Base-by-base conservation (phyloP, 371 early-diverging fungal species). In the Actinomortierella wolfii region DNA sequence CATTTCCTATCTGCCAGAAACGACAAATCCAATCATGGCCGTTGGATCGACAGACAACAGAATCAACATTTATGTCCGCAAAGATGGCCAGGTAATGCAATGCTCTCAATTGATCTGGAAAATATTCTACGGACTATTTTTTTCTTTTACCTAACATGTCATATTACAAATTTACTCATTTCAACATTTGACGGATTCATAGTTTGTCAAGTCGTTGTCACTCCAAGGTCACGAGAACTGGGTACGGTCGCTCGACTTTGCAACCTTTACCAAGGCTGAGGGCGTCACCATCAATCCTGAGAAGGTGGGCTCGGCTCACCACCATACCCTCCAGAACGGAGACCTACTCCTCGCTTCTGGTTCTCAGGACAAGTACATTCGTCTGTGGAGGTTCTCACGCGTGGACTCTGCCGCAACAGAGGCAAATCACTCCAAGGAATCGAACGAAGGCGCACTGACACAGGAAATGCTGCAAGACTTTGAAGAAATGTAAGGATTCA, bases 171-270 rank as follows among this genome's bases (percentile, higher is more conserved):
- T 47, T 29, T 26, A 18, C 26, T 44, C 45, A 17, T 40, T 40
- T 42, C 39, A 8, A 40, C 9, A 28, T 58, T 8, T 46, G 29
- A 11, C 4, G 4, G 11, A 13, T 1, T 24, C 21, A 17, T 54
- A 85, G 80, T 95, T 95, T 75, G 76, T 68, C 42, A 81, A 86
- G 49, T 76, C 79, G 3, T 77, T 92, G 49, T 70, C 83, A 8
- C 79, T 97, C 17, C 84, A 87, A 43, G 98, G 97, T 1, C 98
- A 97, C 68, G 91, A 92, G 20, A 94, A 95, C 64, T 97, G 98
- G 98, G 88, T 96, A 23, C 88, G 94, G 3, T 84, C 92, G 9
- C 67, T 97, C 47, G 82, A 90, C 5, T 89, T 94, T 57, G 88
- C 88, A 0, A 87, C 86, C 9, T 89, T 84, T 65, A 83, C 87